These are phyloP conservation scores for Solanum arcanum DNA, from an alignment of 257 asterid genomes.

Conservation along the genomic window DNA sequence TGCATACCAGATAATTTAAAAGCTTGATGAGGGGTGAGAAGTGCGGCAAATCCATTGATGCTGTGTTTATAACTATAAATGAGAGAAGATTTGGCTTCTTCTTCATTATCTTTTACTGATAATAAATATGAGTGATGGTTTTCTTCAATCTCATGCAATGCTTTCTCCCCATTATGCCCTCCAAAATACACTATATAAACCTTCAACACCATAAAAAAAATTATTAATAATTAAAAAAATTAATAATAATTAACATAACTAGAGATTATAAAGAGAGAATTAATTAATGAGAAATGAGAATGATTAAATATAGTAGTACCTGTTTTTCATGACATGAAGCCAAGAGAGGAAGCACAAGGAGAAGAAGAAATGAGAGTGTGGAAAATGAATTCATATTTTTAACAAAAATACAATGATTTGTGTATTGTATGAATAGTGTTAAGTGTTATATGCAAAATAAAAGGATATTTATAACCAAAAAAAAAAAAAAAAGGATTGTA, in stretches of 20 bases:
- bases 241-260: neutral
- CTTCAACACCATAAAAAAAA: slow-evolving; percentile 10
- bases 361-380: slow-evolving; percentile 10
- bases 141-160: slow-evolving; percentile 48
- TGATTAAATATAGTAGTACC: slow-evolving; percentile 15
- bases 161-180: slow-evolving; percentile 44
- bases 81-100: slow-evolving; percentile 71
- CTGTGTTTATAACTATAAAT: slow-evolving; percentile 77
- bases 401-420: neutral
- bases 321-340: slow-evolving; percentile 38
- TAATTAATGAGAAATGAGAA: neutral
- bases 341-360: slow-evolving; percentile 37
- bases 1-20: slow-evolving; percentile 37
- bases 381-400: slow-evolving; percentile 21
- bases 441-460: neutral
- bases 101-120: slow-evolving; percentile 52
- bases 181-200: slow-evolving; percentile 79
- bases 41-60: slow-evolving; percentile 89
- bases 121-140: slow-evolving; percentile 51
- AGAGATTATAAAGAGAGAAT: neutral
- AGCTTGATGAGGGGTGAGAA: slow-evolving; percentile 61
- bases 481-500: neutral
- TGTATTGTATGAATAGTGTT: neutral
- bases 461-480: slow-evolving; percentile 19
- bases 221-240: too few relatives aligned